A percentile compares a stretch with the other conserved stretches of the same genome.
phyloP scores from a whole-genome alignment of 495 filamentous ascomycete species.

The Choiromyces venosus region DNA sequence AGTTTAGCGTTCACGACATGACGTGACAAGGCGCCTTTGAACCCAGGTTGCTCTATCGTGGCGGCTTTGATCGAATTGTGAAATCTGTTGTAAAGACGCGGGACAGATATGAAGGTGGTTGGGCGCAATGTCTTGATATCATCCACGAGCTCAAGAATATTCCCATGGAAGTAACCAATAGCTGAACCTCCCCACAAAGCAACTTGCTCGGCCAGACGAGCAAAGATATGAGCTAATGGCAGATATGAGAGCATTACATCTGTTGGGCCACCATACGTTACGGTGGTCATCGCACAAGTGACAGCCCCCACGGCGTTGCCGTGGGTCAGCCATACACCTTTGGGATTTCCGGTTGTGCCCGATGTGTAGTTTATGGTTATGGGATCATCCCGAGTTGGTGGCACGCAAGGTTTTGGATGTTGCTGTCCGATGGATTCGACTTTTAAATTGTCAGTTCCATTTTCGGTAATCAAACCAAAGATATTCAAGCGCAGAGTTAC shows the following conservation, averaged over 20 bases:
- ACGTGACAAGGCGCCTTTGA: conserved; percentile 76
- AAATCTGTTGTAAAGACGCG: conserved; percentile 89
- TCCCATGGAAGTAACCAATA: conserved; percentile 94
- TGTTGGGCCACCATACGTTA: conserved; percentile 48
- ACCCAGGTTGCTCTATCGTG: conserved; percentile 69
- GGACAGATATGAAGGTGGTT: conserved; percentile 79
- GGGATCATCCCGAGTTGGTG: conserved; percentile 68
- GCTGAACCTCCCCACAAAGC: conserved; percentile 64
- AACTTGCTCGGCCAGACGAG: conserved; percentile 72
- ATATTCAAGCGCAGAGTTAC: background rate
- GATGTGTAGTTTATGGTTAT: conserved; percentile 98
- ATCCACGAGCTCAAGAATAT: conserved; percentile 79
- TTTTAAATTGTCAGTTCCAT: background rate
- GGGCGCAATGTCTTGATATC: conserved; percentile 84
- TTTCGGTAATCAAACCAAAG: background rate
- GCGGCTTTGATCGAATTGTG: conserved; percentile 69
- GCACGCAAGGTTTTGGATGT: conserved; percentile 59
- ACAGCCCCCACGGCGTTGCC: conserved; percentile 70
- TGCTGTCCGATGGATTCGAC: conserved; percentile 71
- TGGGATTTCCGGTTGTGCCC: conserved; percentile 89
- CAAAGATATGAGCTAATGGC: conserved; percentile 90
- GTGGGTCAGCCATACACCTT: conserved; percentile 87
- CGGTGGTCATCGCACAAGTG: conserved; percentile 51
- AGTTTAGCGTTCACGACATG: conserved; percentile 74
- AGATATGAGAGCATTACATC: conserved; percentile 79